Percentiles rank a stretch among this genome's conserved stretches.
Evolutionary conservation across 257 asterid species (phyloP).

Genomic region (Cinchona pubescens): DNA sequence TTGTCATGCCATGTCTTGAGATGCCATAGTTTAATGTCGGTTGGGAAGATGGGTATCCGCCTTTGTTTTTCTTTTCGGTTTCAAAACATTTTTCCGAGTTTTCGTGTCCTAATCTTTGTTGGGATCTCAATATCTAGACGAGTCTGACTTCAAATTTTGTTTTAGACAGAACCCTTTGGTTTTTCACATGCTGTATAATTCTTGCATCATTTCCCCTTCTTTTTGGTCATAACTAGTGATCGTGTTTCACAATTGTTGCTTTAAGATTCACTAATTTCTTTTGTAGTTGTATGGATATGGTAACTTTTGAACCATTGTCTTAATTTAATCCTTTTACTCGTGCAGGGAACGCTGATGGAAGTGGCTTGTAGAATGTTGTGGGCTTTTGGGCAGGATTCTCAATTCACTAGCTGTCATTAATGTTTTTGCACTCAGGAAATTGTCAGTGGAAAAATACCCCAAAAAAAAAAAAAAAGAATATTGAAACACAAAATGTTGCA

Average conservation of each 20-base stretch:
- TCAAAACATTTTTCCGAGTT: not conserved
- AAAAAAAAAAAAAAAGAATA: slow-evolving; percentile 12
- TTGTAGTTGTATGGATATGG: not conserved
- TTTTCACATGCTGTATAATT: not conserved
- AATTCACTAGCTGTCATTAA: slow-evolving; percentile 66
- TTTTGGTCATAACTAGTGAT: not conserved
- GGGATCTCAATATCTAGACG: not conserved
- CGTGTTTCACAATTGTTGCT: not conserved
- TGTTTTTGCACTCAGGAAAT: slow-evolving; percentile 25
- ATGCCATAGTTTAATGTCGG: not conserved
- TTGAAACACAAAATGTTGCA: slow-evolving; percentile 21
- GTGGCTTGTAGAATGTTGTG: slow-evolving; percentile 74
- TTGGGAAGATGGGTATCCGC: not conserved
- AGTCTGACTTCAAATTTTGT: not conserved
- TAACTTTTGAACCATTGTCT: not conserved
- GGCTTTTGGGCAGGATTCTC: slow-evolving; percentile 57
- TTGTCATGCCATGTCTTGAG: slow-evolving; percentile 4
- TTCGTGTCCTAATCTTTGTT: not conserved
- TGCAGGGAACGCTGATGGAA: slow-evolving; percentile 88
- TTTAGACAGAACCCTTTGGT: not conserved
- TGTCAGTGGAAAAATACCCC: slow-evolving; percentile 7
- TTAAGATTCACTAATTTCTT: too few relatives aligned
- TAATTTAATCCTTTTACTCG: not conserved
- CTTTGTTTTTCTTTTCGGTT: not conserved
- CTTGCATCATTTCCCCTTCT: not conserved